phyloP scores from a whole-genome alignment of 139 green algal species.

The Tetradesmus obliquus region DNA sequence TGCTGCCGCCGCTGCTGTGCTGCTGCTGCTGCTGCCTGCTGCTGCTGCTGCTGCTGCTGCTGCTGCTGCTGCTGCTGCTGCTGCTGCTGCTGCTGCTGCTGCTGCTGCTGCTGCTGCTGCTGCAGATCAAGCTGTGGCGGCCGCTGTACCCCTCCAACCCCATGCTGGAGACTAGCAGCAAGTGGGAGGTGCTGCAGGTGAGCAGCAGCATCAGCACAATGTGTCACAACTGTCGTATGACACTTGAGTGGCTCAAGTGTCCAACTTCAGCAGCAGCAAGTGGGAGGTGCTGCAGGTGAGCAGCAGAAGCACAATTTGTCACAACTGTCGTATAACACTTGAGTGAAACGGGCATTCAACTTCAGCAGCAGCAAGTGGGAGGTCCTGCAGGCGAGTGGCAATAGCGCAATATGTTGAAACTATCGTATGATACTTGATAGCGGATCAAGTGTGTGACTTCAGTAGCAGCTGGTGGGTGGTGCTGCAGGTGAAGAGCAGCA shows the following conservation, averaged over 20 bases:
- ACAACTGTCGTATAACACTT: neutral
- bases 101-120: constrained; percentile 1
- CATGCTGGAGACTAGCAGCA: constrained; percentile 21
- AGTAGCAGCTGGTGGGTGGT: neutral
- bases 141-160: constrained; percentile 29
- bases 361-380: neutral
- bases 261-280: neutral
- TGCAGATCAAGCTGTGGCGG: constrained; percentile 35
- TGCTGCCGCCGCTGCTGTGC: no score
- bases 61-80: neutral
- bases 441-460: neutral
- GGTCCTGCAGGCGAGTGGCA: neutral
- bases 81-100: constrained; percentile 29
- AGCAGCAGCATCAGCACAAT: no score
- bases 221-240: neutral
- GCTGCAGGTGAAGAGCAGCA: neutral
- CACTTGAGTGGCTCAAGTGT: neutral
- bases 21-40: neutral
- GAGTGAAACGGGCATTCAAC: neutral
- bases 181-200: constrained; percentile 42
- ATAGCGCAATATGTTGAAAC: neutral
- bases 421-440: neutral
- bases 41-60: neutral
- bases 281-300: neutral
- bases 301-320: neutral